Evolutionary conservation across 129 eudicot genomes (phyloP), one percentile per base, ranked within the genome.

Genomic region (Silybum marianum): DNA sequence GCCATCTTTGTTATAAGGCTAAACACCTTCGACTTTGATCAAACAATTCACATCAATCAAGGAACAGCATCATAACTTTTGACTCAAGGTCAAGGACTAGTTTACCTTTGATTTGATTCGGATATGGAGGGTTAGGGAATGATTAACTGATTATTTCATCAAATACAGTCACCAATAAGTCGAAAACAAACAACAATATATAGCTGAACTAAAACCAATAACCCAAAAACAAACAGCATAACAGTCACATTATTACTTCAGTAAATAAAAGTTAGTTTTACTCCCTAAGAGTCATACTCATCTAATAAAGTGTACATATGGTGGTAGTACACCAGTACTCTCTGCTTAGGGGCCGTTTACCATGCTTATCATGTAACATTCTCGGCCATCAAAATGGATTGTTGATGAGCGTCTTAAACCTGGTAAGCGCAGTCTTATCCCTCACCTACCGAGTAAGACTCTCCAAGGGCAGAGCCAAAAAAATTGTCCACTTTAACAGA

Each of bases 1-100:
- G 60, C 6, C 60, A 0, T 87, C 93, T 42, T 88, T 89, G 72
- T 71, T 86, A 84, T 84, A 88, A 76, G 89, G 96, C 97, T 96
- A 95, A 24, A 90, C 80, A 6, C 93, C 91, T 74, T 95, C 93
- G 18, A 89, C 87, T 82, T 92, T 95, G 73, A 19, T 51, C 10
- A 72, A 19, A 54, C 19, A 72, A 39, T 24, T 63, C 16, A 28
- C 1, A 23, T 81, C 66, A 48, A 14, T 48, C 62, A 72, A 72
- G 13, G 75, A 68, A 44, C 44, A 42, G 16, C 1, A 22, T 42
- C 38, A 66, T 19, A 67, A 68, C 6, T 30, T 30, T 8, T 7
- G 19, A 62, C 21, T 36, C 7, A 10, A 62, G 62, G 16, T 60
- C 19, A 12, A 10, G 34, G 25, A 22, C 9, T 28, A 14, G 12